Evolutionary conservation across 352 stramenopile genomes (phyloP), one percentile per base, ranked within the genome.

Genomic region (Salisapilia sapeloensis): DNA sequence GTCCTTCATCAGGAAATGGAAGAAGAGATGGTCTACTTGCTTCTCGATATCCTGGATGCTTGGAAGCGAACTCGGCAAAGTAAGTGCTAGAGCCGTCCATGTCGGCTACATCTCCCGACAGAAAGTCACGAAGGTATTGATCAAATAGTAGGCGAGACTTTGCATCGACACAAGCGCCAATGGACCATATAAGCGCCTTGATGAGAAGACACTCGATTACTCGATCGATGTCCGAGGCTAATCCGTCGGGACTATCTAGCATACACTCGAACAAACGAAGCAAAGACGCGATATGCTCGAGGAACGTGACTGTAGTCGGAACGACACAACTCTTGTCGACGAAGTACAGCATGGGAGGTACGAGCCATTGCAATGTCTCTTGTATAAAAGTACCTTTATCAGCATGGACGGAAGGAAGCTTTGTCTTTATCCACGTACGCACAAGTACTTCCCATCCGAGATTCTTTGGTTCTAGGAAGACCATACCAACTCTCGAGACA

Each of bases 401-500:
- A 0, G 33, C 40, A 18, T 77, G 62, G 8, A 57, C 44, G 0
- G 35, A 22, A 0, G 65, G 53, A 2, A 86, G 40, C 2, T 60
- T 41, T 5, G 60, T 83, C 1, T 53, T 61, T 2, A 95, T 38
- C 85, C 85, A 96, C 13, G 71, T 91, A 10, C 76, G 61, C 31
- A 93, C 43, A 4, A 95, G 50, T 8, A 91, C 74, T 28, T 92
- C 67, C 80, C 80, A 96, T 0, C 83, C 83, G 0, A 96, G 44
- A 21, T 92, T 80, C 41, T 93, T 87, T 0, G 79, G 71, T 40
- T 96, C 86, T 4, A 96, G 44, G 39, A 94, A 96, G 21, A 96
- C 76, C 75, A 96, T 96, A 0, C 86, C 86, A 16, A 91, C 86
- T 14, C 86, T 70, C 20, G 79, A 94, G 18, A 96, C 85, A 0